These are phyloP conservation scores for Exophiala sideris DNA, from an alignment of 2,329 filamentous ascomycete species.

Conservation along the genomic window DNA sequence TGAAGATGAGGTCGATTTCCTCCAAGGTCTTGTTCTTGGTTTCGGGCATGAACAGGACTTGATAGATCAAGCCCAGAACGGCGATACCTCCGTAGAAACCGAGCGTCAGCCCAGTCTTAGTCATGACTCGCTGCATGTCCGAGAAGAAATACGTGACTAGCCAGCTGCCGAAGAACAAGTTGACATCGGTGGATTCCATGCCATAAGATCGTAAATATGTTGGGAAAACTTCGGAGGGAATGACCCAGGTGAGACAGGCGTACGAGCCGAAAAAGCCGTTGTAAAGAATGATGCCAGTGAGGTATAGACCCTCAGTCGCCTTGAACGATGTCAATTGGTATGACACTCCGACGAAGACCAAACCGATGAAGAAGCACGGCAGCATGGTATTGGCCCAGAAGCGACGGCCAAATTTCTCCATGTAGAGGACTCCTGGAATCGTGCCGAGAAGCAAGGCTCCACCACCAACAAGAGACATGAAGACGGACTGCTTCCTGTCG, in stretches of 20 bases:
- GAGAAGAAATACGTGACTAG: slow-evolving; percentile 74
- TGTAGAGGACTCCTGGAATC: slow-evolving; percentile 65
- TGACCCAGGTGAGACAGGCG: slow-evolving; percentile 62
- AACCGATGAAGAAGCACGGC: slow-evolving; percentile 67
- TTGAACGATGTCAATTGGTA: slow-evolving; percentile 56
- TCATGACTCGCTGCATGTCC: slow-evolving; percentile 67
- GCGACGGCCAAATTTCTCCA: slow-evolving; percentile 69
- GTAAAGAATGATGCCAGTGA: slow-evolving; percentile 66
- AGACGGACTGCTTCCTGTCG: slow-evolving; percentile 58
- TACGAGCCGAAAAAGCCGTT: slow-evolving; percentile 67
- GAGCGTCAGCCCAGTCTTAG: slow-evolving; percentile 60
- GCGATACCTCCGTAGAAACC: slow-evolving; percentile 75
- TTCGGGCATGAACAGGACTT: slow-evolving; percentile 72
- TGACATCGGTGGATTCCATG: slow-evolving; percentile 67
- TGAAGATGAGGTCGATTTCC: slow-evolving; percentile 67
- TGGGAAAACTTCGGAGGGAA: slow-evolving; percentile 68
- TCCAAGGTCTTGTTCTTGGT: slow-evolving; percentile 71
- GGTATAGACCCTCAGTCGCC: slow-evolving; percentile 58
- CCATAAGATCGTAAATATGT: slow-evolving; percentile 70
- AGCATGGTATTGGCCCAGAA: slow-evolving; percentile 74
- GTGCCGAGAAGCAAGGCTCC: slow-evolving; percentile 65
- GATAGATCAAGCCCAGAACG: slow-evolving; percentile 67
- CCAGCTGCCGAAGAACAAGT: slow-evolving; percentile 68
- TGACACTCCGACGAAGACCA: slow-evolving; percentile 62
- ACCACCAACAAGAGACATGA: slow-evolving; percentile 73